Evolutionary conservation across 2,329 filamentous ascomycete species (phyloP), one percentile per base, ranked within the genome.

Genomic region (Fusarium brevicatenulatum): DNA sequence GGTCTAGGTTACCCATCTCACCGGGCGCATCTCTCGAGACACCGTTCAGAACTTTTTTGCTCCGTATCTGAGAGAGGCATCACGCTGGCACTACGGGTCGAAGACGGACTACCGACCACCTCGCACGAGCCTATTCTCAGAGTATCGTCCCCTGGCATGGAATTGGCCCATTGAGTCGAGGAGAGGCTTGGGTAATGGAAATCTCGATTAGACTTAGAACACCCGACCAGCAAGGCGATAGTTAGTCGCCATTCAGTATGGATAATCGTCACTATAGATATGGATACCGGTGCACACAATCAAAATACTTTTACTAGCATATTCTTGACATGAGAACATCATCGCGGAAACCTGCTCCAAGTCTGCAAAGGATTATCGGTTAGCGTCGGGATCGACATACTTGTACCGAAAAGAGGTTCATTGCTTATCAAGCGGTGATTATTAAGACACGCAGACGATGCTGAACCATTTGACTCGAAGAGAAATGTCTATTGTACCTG

Each of bases 201-300:
- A 8, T 2, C 5, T 16, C 2, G 1, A 16, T 30, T n/a, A 16
- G 19, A n/a, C 13, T 12, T 30, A 0, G 19, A 30, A 16, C 7
- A 0, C 1, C 19, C 0, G 16, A 8, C 0, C 2, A 7, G 0
- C 8, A 12, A 5, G 0, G 3, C 4, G 5, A 9, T 0, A 1
- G 4, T 30, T 10, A 30, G 9, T 30, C 30, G 10, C 11, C 11
- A 32, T 32, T 13, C 11, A 5, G 4, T 32, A 12, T 32, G 30
- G 30, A 32, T 32, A 32, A 13, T 32, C 11, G 30, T 12, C 11
- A 32, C 30, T 32, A 11, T 32, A 4, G 23, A 44, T 25, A 9
- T n/a, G n/a, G n/a, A n/a, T 2, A 9, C 3, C 3, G 16, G 4
- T 0, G 16, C 5, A 25, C 13, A 4, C 0, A 12, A 44, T 9